Percentiles rank a stretch among this genome's conserved stretches.
Evolutionary conservation across 306 rosid species (phyloP).

Genomic region (Quercus wislizeni): DNA sequence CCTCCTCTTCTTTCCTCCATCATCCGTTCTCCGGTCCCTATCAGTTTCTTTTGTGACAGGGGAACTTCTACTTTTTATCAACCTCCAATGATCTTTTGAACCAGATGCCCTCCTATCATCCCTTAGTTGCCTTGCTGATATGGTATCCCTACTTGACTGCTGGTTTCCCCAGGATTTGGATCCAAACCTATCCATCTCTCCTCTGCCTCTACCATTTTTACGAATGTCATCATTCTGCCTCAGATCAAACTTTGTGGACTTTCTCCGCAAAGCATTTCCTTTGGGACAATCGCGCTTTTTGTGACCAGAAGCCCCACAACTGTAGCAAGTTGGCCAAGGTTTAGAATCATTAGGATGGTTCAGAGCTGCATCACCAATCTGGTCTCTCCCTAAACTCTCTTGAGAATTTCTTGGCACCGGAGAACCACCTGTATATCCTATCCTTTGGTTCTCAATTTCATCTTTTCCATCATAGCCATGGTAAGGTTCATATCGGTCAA

Average conservation of each 20-base stretch:
- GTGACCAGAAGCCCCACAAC: conserved; percentile 59
- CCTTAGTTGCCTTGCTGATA: conserved; percentile 23
- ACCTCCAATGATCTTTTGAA: conserved; percentile 16
- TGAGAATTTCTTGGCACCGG: conserved; percentile 18
- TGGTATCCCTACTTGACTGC: conserved; percentile 29
- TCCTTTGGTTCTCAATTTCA: conserved; percentile 28
- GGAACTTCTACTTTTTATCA: conserved; percentile 14
- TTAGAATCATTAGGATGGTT: conserved; percentile 24
- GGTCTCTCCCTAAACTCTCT: conserved; percentile 26
- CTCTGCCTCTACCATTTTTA: conserved; percentile 21
- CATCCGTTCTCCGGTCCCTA: conserved; percentile 11
- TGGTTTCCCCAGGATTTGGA: conserved; percentile 26
- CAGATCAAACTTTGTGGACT: conserved; percentile 23
- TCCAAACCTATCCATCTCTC: conserved; percentile 26
- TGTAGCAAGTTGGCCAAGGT: conserved; percentile 30
- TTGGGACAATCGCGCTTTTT: conserved; percentile 52
- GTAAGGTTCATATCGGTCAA: conserved; percentile 55
- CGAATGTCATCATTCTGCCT: conserved; percentile 17
- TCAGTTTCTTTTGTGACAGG: conserved; percentile 27
- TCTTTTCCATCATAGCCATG: conserved; percentile 42
- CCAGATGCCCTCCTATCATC: conserved; percentile 25
- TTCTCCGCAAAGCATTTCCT: conserved; percentile 22
- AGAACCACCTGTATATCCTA: conserved; percentile 37
- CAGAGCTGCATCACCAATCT: conserved; percentile 18
- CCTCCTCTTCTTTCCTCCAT: conserved; percentile 40